Evolutionary conservation across 768 basidiomycete genomes (phyloP).

Genomic region (Cystobasidium tubakii): DNA sequence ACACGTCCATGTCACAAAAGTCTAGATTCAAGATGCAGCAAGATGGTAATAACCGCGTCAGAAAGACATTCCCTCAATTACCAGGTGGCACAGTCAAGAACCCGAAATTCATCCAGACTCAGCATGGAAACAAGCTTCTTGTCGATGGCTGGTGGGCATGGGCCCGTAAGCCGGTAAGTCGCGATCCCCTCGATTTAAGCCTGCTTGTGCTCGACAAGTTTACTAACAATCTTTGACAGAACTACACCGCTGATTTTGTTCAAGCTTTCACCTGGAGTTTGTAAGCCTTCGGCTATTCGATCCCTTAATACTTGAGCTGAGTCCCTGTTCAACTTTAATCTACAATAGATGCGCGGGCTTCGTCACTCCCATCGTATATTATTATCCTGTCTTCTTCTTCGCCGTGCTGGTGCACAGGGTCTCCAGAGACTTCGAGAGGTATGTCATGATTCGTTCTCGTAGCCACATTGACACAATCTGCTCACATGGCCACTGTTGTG

Average conservation of each 20-base stretch:
- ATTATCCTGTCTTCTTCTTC: slow-evolving; percentile 94
- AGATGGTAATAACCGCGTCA: slow-evolving; percentile 53
- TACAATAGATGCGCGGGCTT: slow-evolving; percentile 38
- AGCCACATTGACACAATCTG: no score
- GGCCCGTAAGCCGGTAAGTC: slow-evolving; percentile 79
- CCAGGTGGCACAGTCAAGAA: slow-evolving; percentile 75
- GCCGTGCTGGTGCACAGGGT: slow-evolving; percentile 84
- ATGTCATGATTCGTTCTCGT: slow-evolving; percentile 41
- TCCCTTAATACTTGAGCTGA: neutral
- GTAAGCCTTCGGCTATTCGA: neutral
- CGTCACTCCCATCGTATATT: slow-evolving; percentile 71
- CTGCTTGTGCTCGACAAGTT: neutral
- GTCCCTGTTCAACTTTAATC: neutral
- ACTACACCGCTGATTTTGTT: slow-evolving; percentile 80
- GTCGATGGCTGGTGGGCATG: slow-evolving; percentile 91
- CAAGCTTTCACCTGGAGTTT: slow-evolving; percentile 44
- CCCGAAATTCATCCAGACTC: slow-evolving; percentile 85
- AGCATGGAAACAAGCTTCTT: slow-evolving; percentile 86
- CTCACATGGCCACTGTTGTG: neutral
- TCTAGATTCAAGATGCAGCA: slow-evolving; percentile 96
- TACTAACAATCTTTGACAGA: slow-evolving; percentile 52
- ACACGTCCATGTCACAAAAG: slow-evolving; percentile 92
- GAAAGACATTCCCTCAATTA: slow-evolving; percentile 89
- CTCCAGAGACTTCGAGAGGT: slow-evolving; percentile 89
- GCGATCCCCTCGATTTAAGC: neutral